A percentile compares a stretch with the other conserved stretches of the same genome.
These are phyloP conservation scores for Jaenimonas drosophilae DNA, from an alignment of 208 protist species.

Conservation along the genomic window DNA sequence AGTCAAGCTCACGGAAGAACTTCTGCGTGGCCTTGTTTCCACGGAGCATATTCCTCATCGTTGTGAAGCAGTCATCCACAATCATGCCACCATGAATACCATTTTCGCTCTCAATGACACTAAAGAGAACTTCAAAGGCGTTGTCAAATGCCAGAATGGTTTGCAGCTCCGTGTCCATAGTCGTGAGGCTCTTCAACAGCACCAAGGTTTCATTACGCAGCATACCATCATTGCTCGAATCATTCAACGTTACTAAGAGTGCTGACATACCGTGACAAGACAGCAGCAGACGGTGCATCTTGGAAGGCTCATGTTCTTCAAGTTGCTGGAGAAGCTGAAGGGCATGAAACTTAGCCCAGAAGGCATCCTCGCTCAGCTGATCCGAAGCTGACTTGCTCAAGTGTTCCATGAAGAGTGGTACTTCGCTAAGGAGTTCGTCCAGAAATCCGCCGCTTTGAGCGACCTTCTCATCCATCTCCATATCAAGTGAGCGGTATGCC, in stretches of 20 bases:
- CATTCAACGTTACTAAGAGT: conserved; percentile 49
- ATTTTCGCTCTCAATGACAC: conserved; percentile 33
- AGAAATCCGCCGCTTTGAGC: conserved; percentile 40
- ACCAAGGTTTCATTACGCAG: conserved; percentile 46
- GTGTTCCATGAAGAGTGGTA: conserved; percentile 35
- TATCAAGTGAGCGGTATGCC: too few species aligned
- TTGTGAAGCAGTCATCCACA: conserved; percentile 67
- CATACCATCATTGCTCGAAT: conserved; percentile 26
- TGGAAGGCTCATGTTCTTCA: conserved; percentile 42
- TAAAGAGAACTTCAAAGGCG: conserved; percentile 68
- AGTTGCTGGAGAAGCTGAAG: conserved; percentile 55
- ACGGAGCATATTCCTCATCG: conserved; percentile 75
- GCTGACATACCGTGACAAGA: conserved; percentile 39
- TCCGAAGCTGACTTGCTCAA: conserved; percentile 13
- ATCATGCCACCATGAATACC: conserved; percentile 39
- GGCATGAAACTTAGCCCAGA: conserved; percentile 47
- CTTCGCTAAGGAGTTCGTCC: conserved; percentile 22
- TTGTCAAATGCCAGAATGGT: conserved; percentile 73
- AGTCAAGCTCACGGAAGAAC: conserved; percentile 75
- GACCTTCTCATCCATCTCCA: conserved; percentile 31
- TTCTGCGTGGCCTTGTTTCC: conserved; percentile 79
- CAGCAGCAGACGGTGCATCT: conserved; percentile 43
- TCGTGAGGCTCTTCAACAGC: conserved; percentile 52
- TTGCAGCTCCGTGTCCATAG: conserved; percentile 63
- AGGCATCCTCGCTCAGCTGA: conserved; percentile 4